A percentile compares a stretch with the other conserved stretches of the same genome.
Evolutionary conservation across 1,284 basidiomycete genomes (phyloP).

Genomic region (Leccinum cinnamomeum): DNA sequence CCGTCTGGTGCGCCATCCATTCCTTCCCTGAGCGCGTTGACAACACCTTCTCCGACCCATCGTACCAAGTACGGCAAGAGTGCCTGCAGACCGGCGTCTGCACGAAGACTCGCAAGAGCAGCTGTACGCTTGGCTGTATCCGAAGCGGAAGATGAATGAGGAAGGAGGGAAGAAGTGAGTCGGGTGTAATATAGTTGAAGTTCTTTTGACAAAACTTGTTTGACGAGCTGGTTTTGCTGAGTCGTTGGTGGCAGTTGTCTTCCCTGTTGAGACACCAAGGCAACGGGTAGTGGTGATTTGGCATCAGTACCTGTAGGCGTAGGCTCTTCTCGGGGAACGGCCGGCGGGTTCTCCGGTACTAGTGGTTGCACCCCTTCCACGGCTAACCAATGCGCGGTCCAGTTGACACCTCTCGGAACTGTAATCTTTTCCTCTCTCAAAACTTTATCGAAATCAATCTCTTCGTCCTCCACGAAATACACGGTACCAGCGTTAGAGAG

Average conservation of each 20-base stretch:
- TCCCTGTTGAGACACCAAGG: conserved; percentile 31
- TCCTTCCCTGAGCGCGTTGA: conserved; percentile 63
- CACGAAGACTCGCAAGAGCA: conserved; percentile 85
- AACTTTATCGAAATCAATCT: conserved; percentile 94
- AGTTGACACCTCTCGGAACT: conserved; percentile 74
- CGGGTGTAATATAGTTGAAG: conserved; percentile 95
- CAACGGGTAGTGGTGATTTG: conserved; percentile 33
- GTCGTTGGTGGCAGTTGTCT: conserved; percentile 43
- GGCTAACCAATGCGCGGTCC: conserved; percentile 96
- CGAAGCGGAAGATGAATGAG: conserved; percentile 35
- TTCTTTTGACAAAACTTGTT: conserved; percentile 92
- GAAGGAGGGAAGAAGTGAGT: conserved; percentile 83
- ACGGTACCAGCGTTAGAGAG: conserved; percentile 63
- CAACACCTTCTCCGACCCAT: conserved; percentile 90
- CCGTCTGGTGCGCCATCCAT: conserved; percentile 62
- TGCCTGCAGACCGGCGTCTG: conserved; percentile 91
- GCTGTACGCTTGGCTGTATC: conserved; percentile 75
- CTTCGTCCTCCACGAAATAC: conserved; percentile 95
- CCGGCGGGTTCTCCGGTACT: conserved; percentile 94
- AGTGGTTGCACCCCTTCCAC: conserved; percentile 98
- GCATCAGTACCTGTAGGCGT: conserved; percentile 35
- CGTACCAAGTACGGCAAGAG: conserved; percentile 95
- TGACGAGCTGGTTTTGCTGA: conserved; percentile 71
- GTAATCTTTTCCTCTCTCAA: conserved; percentile 81
- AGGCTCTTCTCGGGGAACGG: conserved; percentile 59